These are phyloP conservation scores for Podospora comata DNA, from an alignment of 495 filamentous ascomycete species.

Conservation along the genomic window DNA sequence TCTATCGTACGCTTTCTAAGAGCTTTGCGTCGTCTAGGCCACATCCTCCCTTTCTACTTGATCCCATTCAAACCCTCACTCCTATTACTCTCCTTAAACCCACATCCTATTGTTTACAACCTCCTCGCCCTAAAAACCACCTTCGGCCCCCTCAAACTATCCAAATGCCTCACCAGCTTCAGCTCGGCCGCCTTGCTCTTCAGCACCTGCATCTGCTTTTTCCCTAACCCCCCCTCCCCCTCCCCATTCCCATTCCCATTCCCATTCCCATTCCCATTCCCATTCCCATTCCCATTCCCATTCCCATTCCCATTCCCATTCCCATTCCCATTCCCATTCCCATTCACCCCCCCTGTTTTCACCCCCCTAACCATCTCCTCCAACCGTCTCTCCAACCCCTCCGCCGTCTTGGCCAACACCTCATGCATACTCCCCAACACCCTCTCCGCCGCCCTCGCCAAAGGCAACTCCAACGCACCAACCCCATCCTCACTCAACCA, in stretches of 20 bases:
- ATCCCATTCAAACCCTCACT: slow-evolving; percentile 1
- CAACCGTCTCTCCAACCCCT: slow-evolving; percentile 49
- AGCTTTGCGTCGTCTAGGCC: too few species aligned
- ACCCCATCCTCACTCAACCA: slow-evolving; percentile 72
- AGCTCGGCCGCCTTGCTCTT: slow-evolving; percentile 77
- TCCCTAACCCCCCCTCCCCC: slow-evolving; percentile 59
- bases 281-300: slow-evolving; percentile 38
- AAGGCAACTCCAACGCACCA: slow-evolving; percentile 64
- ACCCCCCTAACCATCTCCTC: slow-evolving; percentile 33
- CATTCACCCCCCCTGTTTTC: slow-evolving; percentile 24
- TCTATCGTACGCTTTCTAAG: slow-evolving; percentile 35
- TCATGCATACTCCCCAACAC: slow-evolving; percentile 92
- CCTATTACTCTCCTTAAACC: too few species aligned
- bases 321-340: slow-evolving; percentile 30
- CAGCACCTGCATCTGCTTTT: slow-evolving; percentile 63
- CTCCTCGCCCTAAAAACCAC: slow-evolving; percentile 55
- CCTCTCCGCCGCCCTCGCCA: slow-evolving; percentile 78
- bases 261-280: slow-evolving; percentile 28
- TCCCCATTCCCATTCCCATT: slow-evolving; percentile 38
- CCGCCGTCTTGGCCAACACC: slow-evolving; percentile 73
- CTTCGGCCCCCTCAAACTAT: slow-evolving; percentile 60
- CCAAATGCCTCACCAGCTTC: slow-evolving; percentile 68
- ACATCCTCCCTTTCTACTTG: slow-evolving; percentile 49
- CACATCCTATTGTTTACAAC: slow-evolving; percentile 29
- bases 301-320: slow-evolving; percentile 37